Base-by-base conservation (phyloP, 257 asterid genomes). In the Scutellaria galericulata region DNA sequence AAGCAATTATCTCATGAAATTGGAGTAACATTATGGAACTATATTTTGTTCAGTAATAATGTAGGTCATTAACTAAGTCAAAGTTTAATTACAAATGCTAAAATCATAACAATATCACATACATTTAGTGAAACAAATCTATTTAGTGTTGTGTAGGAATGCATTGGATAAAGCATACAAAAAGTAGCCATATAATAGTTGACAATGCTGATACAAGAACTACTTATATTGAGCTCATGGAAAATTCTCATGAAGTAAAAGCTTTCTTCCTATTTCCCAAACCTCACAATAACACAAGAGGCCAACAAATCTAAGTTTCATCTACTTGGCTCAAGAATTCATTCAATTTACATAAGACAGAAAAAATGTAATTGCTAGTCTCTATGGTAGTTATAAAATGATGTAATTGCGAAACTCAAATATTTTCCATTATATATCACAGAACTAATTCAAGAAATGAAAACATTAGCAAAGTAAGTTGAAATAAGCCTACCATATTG, bases 401-500 rank as follows among this genome's bases (percentile, higher is more conserved):
- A 31, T 8, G 14, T 20, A 66, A 68, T 15, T 52, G 1, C 1
- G 8, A 31, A 5, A 10, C 63, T 15, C 14, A 31, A 31, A 31
- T 31, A 5, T 31, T 31, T 31, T 41, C 15, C 13, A 20, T 22
- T 54, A 22, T 52, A 70, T 20, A n/a, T 70, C 14, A 71, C 3
- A 20, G 37, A 14, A 46, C 56, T 12, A 13, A 39, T 20, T 39
- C 62, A 39, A 27, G 9, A 14, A 58, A 71, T 5, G 15, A 51
- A 68, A 68, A 39, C 20, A 68, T 7, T 2, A 35, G 51, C 11
- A 68, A 15, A 10, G 22, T 20, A 41, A 5, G 39, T 50, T 13
- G 3, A 6, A 65, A 12, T 9, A 41, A 69, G 62, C 24, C 59
- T 75, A 90, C 99, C 99, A 94, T 60, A 81, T 74, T 61, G 96